phyloP scores from a whole-genome alignment of 768 basidiomycete genomes.

The Boletus rubroflammeus region DNA sequence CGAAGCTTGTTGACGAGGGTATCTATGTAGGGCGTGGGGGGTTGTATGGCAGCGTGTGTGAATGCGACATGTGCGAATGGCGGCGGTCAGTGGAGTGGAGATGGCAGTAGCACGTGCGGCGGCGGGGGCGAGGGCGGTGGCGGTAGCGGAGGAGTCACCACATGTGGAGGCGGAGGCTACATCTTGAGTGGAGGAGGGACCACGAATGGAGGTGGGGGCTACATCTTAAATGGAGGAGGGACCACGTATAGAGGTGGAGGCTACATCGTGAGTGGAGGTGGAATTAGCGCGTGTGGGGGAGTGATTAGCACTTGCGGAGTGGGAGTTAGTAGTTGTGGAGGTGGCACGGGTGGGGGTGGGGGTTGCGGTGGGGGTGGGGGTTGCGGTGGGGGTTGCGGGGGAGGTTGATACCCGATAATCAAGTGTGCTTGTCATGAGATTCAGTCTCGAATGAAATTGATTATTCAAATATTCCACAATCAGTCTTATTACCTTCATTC shows the following conservation, averaged over 20 bases:
- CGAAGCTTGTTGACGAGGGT: neutral
- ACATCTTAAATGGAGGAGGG: too few species aligned
- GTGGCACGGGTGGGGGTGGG: neutral
- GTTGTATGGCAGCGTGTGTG: neutral
- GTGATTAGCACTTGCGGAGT: too few species aligned
- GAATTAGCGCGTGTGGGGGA: too few species aligned
- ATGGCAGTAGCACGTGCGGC: neutral
- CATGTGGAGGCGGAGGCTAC: neutral
- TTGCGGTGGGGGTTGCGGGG: neutral
- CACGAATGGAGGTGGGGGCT: too few species aligned
- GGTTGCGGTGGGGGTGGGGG: neutral
- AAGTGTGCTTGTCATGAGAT: neutral
- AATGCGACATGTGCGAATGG: constrained; percentile 1
- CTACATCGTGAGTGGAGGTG: too few species aligned
- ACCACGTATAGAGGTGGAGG: too few species aligned
- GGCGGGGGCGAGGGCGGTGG: neutral
- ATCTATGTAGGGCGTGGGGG: neutral
- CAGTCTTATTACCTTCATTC: neutral
- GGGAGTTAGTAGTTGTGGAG: neutral
- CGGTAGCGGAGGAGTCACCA: too few species aligned
- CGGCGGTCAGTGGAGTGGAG: neutral
- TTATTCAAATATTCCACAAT: neutral
- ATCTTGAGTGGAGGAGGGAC: too few species aligned
- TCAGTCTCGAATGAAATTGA: neutral
- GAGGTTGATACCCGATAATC: neutral